Evolutionary conservation across 2,329 filamentous ascomycete species (phyloP).

Genomic region (Didymella segeticola): DNA sequence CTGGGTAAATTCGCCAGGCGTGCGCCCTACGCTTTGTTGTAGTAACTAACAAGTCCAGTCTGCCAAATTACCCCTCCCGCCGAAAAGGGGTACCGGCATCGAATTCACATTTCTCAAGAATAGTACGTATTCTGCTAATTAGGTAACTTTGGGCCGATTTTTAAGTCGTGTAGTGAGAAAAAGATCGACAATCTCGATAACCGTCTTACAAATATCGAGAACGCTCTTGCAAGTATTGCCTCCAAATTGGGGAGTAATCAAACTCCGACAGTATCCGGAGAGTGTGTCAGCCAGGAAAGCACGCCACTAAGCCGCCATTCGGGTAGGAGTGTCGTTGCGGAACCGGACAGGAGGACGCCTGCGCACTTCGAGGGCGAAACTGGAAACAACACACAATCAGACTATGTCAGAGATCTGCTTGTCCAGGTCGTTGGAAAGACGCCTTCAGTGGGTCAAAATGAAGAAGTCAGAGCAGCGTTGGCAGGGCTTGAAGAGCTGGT

Average conservation of each 20-base stretch:
- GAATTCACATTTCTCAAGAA: constrained; percentile 48
- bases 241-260: constrained; percentile 39
- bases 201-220: constrained; percentile 57
- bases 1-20: neutral
- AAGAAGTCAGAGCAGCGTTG: constrained; percentile 43
- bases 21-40: too few relatives aligned
- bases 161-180: constrained; percentile 60
- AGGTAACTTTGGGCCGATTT: too few relatives aligned
- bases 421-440: constrained; percentile 48
- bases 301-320: constrained; percentile 25
- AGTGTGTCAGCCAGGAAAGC: too few relatives aligned
- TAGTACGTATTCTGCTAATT: constrained; percentile 39
- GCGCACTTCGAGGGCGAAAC: constrained; percentile 58
- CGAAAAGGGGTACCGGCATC: constrained; percentile 41
- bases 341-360: constrained; percentile 26
- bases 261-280: too few relatives aligned
- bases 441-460: constrained; percentile 43
- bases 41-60: too few relatives aligned
- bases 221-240: constrained; percentile 48
- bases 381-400: constrained; percentile 57
- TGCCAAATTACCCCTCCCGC: constrained; percentile 43
- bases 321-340: too few relatives aligned
- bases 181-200: constrained; percentile 62
- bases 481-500: constrained; percentile 44
- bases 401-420: constrained; percentile 55